Evolutionary conservation across 1,284 basidiomycete genomes (phyloP).

Genomic region (Ceratobasidium sp.): DNA sequence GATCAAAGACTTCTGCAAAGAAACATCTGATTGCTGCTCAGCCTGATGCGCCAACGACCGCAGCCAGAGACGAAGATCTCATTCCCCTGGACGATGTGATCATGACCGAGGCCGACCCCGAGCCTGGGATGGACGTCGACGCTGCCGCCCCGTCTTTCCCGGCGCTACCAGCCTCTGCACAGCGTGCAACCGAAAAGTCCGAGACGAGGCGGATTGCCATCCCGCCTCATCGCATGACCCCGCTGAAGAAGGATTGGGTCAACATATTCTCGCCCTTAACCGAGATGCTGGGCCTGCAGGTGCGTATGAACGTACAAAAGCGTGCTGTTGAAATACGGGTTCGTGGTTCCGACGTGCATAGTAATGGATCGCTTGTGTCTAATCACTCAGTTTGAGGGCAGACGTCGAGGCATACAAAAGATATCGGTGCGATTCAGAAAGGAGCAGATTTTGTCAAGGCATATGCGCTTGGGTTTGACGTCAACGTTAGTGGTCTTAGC

Average conservation of each 20-base stretch:
- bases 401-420: constrained; percentile 95
- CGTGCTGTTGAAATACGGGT: constrained; percentile 89
- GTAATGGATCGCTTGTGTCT: too few relatives aligned
- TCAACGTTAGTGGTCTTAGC: constrained; percentile 68
- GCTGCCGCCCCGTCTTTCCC: constrained; percentile 66
- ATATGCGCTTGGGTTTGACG: constrained; percentile 92
- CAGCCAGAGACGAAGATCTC: constrained; percentile 3
- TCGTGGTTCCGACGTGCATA: constrained; percentile 51
- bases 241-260: constrained; percentile 96
- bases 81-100: constrained; percentile 34
- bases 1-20: constrained; percentile 7
- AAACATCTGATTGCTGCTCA: constrained; percentile 23
- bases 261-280: constrained; percentile 96
- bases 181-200: constrained; percentile 67
- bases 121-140: constrained; percentile 30
- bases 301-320: constrained; percentile 53
- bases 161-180: constrained; percentile 65
- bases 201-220: constrained; percentile 87
- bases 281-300: constrained; percentile 92
- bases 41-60: neutral
- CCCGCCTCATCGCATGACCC: constrained; percentile 97
- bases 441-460: constrained; percentile 99
- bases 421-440: constrained; percentile 90
- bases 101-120: constrained; percentile 2
- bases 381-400: constrained; percentile 53